A percentile compares a stretch with the other conserved stretches of the same genome.
These are phyloP conservation scores for Pittosporum tobira DNA, from an alignment of 129 eudicot genomes.

Conservation along the genomic window DNA sequence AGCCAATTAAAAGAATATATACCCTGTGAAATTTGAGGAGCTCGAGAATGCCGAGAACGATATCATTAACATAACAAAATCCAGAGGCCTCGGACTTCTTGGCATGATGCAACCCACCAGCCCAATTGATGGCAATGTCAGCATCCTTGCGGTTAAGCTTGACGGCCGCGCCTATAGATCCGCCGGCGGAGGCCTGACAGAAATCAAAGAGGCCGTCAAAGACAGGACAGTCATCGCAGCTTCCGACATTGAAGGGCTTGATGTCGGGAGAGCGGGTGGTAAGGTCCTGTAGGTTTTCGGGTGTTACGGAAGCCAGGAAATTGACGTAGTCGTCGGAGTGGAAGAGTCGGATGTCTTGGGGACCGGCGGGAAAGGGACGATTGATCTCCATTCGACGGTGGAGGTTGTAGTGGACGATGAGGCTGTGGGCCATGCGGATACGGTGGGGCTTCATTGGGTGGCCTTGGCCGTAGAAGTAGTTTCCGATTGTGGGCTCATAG, in stretches of 20 bases:
- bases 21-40: slow-evolving; percentile 83
- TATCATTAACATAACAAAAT: slow-evolving; percentile 88
- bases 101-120: slow-evolving; percentile 90
- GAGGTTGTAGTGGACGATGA: slow-evolving; percentile 64
- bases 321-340: slow-evolving; percentile 79
- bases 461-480: slow-evolving; percentile 91
- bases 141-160: slow-evolving; percentile 62
- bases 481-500: slow-evolving; percentile 85
- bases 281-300: slow-evolving; percentile 45
- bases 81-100: slow-evolving; percentile 90
- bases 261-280: slow-evolving; percentile 31
- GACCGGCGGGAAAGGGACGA: slow-evolving; percentile 66
- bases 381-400: slow-evolving; percentile 75
- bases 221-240: slow-evolving; percentile 83
- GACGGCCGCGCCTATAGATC: slow-evolving; percentile 83
- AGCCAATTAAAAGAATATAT: not conserved
- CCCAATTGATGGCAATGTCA: slow-evolving; percentile 85
- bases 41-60: slow-evolving; percentile 95
- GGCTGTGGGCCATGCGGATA: slow-evolving; percentile 86
- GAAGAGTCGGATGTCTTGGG: slow-evolving; percentile 53
- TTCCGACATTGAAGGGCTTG: slow-evolving; percentile 71
- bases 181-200: slow-evolving; percentile 90
- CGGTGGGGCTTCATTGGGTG: slow-evolving; percentile 98
- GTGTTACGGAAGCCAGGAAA: slow-evolving; percentile 56
- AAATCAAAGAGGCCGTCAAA: slow-evolving; percentile 67